A percentile compares a stretch with the other conserved stretches of the same genome.
Conservation (phyloP, 805 yeast species). For the Metschnikowia noctiluminum region DNA sequence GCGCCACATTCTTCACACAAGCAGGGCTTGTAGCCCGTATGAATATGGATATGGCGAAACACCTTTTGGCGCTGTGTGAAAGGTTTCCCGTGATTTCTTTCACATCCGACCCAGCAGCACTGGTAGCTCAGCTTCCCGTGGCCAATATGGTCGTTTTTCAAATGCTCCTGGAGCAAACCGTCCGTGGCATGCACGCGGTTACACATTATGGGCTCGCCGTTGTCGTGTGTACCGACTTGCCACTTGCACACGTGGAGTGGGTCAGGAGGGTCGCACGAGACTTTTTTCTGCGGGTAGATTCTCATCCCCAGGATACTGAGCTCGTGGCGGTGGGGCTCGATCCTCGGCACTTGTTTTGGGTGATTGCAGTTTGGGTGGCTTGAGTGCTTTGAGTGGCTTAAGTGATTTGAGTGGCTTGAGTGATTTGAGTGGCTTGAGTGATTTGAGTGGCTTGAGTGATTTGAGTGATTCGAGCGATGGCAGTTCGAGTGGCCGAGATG, state of each 20-base stretch:
- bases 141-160: conserved; percentile 65
- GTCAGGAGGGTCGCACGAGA: conserved; percentile 16
- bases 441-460: no score
- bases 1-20: conserved; percentile 67
- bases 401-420: no score
- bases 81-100: conserved; percentile 50
- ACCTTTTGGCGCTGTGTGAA: conserved; percentile 85
- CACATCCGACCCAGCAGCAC: conserved; percentile 81
- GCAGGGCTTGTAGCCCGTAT: conserved; percentile 81
- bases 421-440: no score
- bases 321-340: not conserved
- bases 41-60: conserved; percentile 81
- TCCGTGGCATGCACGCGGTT: conserved; percentile 46
- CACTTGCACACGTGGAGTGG: conserved; percentile 44
- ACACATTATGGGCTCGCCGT: conserved; percentile 45
- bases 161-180: conserved; percentile 67
- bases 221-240: conserved; percentile 29
- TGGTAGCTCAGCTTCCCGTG: conserved; percentile 65
- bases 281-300: conserved; percentile 25
- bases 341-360: no score
- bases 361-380: no score
- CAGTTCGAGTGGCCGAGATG: no score
- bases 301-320: conserved; percentile 32
- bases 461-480: no score
- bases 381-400: no score